These are phyloP conservation scores for Sutorius eximius DNA, from an alignment of 1,284 basidiomycete genomes.

Conservation along the genomic window DNA sequence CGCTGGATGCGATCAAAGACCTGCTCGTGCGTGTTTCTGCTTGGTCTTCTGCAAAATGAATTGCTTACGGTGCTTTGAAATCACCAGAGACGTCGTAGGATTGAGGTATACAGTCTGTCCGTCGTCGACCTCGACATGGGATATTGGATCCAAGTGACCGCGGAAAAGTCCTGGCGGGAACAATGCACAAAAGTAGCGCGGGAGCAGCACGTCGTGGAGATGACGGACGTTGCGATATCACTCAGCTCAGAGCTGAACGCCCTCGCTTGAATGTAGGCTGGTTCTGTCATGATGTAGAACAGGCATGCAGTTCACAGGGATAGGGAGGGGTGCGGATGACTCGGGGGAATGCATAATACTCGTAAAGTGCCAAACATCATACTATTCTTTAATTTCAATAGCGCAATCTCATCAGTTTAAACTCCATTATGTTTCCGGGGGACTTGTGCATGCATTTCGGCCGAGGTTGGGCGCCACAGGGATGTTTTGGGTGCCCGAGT, in stretches of 20 bases:
- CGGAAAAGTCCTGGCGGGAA: background rate
- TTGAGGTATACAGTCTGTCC: slow-evolving; percentile 4
- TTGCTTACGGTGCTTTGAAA: background rate
- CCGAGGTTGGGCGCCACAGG: too few species aligned
- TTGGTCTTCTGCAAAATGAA: background rate
- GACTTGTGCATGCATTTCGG: too few species aligned
- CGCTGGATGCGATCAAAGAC: slow-evolving; percentile 2
- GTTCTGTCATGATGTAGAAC: background rate
- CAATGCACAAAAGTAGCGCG: background rate
- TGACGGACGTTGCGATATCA: background rate
- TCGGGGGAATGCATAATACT: too few species aligned
- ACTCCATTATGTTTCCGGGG: too few species aligned
- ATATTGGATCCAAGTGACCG: slow-evolving; percentile 18
- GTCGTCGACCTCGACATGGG: slow-evolving; percentile 20
- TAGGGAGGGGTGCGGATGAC: too few species aligned
- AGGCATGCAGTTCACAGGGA: background rate
- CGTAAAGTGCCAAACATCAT: too few species aligned
- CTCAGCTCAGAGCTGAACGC: background rate
- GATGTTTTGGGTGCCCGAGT: too few species aligned
- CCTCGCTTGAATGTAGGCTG: background rate
- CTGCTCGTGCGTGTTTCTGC: slow-evolving; percentile 12
- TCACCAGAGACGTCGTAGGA: background rate
- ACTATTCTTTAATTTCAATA: too few species aligned
- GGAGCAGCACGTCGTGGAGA: background rate
- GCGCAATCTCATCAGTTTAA: too few species aligned